Evolutionary conservation across 768 basidiomycete genomes (phyloP).

Genomic region (Psilocybe azurescens): DNA sequence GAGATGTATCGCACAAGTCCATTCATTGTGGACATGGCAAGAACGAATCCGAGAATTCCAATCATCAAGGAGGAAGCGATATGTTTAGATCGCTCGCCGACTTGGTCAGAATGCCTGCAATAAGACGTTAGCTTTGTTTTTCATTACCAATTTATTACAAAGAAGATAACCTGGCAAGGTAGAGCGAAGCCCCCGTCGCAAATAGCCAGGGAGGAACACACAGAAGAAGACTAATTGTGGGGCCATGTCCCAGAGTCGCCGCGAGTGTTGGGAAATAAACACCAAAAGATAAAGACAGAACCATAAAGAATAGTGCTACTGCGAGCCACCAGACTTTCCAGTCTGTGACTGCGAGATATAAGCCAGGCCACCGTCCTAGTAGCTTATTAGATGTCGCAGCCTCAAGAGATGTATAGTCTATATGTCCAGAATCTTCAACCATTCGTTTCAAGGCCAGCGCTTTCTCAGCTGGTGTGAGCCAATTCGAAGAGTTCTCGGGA

Average conservation of each 20-base stretch:
- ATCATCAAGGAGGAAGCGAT: constrained; percentile 58
- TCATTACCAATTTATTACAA: not conserved
- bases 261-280: constrained; percentile 82
- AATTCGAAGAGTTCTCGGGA: constrained; percentile 62
- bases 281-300: constrained; percentile 74
- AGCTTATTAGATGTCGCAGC: constrained; percentile 45
- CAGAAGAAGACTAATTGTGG: constrained; percentile 71
- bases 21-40: constrained; percentile 75
- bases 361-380: constrained; percentile 41
- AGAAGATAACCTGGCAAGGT: constrained; percentile 45
- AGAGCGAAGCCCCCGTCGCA: constrained; percentile 63
- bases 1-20: constrained; percentile 72
- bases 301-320: constrained; percentile 62
- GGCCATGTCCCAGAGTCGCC: constrained; percentile 70
- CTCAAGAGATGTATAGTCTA: constrained; percentile 37
- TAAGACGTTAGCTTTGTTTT: not conserved
- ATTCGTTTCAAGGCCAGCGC: constrained; percentile 67
- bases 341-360: constrained; percentile 70
- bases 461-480: constrained; percentile 67
- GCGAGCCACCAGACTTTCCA: constrained; percentile 89
- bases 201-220: constrained; percentile 86
- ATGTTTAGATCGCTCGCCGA: constrained; percentile 79
- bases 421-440: constrained; percentile 63
- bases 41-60: constrained; percentile 76
- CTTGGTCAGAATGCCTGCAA: constrained; percentile 75